Conservation (phyloP, 2,329 filamentous ascomycete species). For the Exophiala spinifera region DNA sequence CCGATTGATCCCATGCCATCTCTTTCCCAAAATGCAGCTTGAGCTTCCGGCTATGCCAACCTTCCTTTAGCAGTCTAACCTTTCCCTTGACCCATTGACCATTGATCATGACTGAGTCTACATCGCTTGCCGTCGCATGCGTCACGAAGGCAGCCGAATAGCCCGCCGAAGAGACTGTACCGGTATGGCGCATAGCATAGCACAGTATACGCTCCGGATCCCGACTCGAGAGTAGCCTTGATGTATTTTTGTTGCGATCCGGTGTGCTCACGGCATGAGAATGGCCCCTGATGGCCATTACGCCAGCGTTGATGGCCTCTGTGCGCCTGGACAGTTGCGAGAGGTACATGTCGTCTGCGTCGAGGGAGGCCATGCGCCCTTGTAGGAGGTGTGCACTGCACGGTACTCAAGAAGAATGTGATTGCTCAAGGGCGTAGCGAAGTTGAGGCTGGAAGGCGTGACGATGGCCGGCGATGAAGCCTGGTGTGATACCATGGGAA, state of each 20-base stretch:
- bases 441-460: constrained; percentile 45
- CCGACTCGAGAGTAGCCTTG: constrained; percentile 26
- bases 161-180: constrained; percentile 38
- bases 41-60: constrained; percentile 6
- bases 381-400: constrained; percentile 38
- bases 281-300: constrained; percentile 34
- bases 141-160: constrained; percentile 43
- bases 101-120: constrained; percentile 46
- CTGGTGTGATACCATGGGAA: constrained; percentile 31
- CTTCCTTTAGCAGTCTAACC: constrained; percentile 18
- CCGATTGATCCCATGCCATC: constrained; percentile 6
- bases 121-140: constrained; percentile 40
- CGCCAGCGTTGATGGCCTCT: constrained; percentile 16
- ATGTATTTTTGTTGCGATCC: neutral
- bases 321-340: constrained; percentile 27
- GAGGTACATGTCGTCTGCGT: constrained; percentile 45
- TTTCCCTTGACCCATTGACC: constrained; percentile 41
- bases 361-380: constrained; percentile 37
- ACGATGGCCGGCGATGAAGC: constrained; percentile 34
- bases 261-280: constrained; percentile 29
- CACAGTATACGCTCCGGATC: constrained; percentile 33
- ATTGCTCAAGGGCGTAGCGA: constrained; percentile 38
- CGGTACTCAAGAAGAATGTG: constrained; percentile 43
- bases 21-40: constrained; percentile 5
- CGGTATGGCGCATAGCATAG: constrained; percentile 29